Conservation (phyloP, 2,329 filamentous ascomycete genomes). For the Aspergillus fischeri region DNA sequence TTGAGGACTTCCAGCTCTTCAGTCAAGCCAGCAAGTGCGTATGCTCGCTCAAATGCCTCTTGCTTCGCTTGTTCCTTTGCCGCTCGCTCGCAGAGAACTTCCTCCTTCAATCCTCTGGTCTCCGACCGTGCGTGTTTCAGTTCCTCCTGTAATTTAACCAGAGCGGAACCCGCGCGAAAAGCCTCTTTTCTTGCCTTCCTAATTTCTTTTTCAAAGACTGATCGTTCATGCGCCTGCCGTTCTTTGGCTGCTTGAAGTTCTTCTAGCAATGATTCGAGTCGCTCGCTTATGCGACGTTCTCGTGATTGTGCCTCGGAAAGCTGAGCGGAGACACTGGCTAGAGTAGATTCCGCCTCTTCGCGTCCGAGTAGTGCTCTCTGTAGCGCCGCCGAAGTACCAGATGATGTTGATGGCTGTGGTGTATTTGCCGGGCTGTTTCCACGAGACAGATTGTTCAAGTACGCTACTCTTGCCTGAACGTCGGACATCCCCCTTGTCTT, state of each 20-base stretch:
- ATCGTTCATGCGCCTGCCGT: constrained; percentile 44
- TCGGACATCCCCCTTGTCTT: constrained; percentile 37
- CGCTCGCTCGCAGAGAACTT: constrained; percentile 49
- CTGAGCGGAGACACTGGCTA: constrained; percentile 31
- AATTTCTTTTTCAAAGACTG: constrained; percentile 55
- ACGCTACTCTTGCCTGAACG: constrained; percentile 47
- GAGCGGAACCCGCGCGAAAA: constrained; percentile 51
- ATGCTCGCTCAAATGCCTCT: constrained; percentile 46
- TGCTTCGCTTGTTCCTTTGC: constrained; percentile 44
- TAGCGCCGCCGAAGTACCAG: constrained; percentile 41
- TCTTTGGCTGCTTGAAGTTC: constrained; percentile 51
- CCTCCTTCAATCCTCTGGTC: constrained; percentile 48
- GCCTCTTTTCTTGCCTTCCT: constrained; percentile 54
- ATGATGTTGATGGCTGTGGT: constrained; percentile 19
- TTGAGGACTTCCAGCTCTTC: constrained; percentile 44
- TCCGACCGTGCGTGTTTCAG: constrained; percentile 41
- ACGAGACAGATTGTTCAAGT: constrained; percentile 43
- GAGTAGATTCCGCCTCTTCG: constrained; percentile 43
- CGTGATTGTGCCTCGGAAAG: constrained; percentile 41
- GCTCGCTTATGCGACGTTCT: constrained; percentile 42
- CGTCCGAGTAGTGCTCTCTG: constrained; percentile 44
- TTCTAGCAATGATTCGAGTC: constrained; percentile 46
- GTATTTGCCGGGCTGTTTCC: constrained; percentile 27
- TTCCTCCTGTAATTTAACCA: constrained; percentile 54
- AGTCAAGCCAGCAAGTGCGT: constrained; percentile 42